phyloP scores from a whole-genome alignment of 768 basidiomycete genomes.

The Phallus indusiatus region DNA sequence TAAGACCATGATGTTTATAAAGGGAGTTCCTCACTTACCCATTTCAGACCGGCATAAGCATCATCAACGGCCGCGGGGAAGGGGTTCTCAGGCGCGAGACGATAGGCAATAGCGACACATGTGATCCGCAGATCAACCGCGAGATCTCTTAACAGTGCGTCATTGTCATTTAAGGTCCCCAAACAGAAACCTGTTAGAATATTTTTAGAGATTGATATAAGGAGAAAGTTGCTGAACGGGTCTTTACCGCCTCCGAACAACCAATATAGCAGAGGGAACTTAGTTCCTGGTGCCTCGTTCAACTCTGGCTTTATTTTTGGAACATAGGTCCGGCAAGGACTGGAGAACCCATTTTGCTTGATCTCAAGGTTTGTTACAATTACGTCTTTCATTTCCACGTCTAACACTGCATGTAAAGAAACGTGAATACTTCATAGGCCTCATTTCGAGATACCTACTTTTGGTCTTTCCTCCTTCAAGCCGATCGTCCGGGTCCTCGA shows the following conservation, averaged over 20 bases:
- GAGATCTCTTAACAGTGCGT: constrained; percentile 12
- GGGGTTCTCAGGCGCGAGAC: constrained; percentile 20
- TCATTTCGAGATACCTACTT: not conserved
- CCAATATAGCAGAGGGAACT: not conserved
- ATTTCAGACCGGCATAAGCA: constrained; percentile 17
- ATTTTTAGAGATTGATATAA: not conserved
- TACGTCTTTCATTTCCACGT: not conserved
- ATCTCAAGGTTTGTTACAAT: not conserved
- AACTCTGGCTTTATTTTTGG: not conserved
- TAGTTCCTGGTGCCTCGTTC: not conserved
- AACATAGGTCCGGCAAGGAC: not conserved
- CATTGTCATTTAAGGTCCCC: constrained; percentile 14
- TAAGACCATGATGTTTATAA: not conserved
- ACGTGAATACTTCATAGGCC: not conserved
- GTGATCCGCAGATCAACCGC: constrained; percentile 13
- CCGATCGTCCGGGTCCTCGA: not conserved
- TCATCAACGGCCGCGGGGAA: constrained; percentile 18
- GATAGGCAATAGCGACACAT: constrained; percentile 11
- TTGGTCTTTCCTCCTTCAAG: no score
- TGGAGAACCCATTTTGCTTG: not conserved
- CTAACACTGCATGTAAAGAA: not conserved
- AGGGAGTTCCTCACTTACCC: constrained; percentile 13
- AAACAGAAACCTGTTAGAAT: not conserved
- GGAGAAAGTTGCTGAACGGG: not conserved
- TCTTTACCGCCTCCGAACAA: not conserved